A percentile compares a stretch with the other conserved stretches of the same genome.
phyloP scores from a whole-genome alignment of 345 rosid species.

The Noccaea caerulescens region DNA sequence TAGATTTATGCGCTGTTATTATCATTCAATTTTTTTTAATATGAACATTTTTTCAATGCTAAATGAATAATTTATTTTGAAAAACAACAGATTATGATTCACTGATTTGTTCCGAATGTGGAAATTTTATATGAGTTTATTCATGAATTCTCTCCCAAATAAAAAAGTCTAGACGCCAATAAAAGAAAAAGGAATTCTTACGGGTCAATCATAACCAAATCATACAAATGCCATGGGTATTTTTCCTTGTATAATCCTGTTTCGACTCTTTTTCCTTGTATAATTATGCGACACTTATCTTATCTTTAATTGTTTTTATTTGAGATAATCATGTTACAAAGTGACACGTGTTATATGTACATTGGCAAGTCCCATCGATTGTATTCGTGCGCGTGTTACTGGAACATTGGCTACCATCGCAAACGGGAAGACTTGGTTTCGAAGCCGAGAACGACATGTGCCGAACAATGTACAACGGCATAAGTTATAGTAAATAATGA shows the following conservation, averaged over 20 bases:
- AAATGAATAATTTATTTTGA: too few relatives aligned
- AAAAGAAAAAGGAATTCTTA: slow-evolving; percentile 2
- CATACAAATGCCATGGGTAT: slow-evolving; percentile 2
- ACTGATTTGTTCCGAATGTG: neutral
- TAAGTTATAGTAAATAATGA: slow-evolving; percentile 3
- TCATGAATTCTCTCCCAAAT: slow-evolving; percentile 7
- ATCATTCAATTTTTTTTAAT: too few relatives aligned
- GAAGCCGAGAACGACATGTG: slow-evolving; percentile 32
- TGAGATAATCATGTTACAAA: neutral
- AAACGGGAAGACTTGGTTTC: slow-evolving; percentile 21
- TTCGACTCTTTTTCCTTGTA: neutral
- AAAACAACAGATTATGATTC: neutral
- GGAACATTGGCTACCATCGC: slow-evolving; percentile 38
- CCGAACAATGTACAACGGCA: slow-evolving; percentile 12
- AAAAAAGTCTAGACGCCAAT: neutral
- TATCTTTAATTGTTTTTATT: neutral
- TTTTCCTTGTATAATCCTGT: neutral
- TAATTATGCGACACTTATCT: slow-evolving; percentile 24
- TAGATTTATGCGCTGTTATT: too few relatives aligned
- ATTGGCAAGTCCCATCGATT: slow-evolving; percentile 29
- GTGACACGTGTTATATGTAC: slow-evolving; percentile 2
- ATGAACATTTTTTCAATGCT: too few relatives aligned
- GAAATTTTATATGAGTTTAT: neutral
- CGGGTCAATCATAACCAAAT: slow-evolving; percentile 25
- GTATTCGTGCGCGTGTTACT: slow-evolving; percentile 31